Evolutionary conservation across 805 yeast species (phyloP), one percentile per base, ranked within the genome.

Genomic region (Lachancea cidri): DNA sequence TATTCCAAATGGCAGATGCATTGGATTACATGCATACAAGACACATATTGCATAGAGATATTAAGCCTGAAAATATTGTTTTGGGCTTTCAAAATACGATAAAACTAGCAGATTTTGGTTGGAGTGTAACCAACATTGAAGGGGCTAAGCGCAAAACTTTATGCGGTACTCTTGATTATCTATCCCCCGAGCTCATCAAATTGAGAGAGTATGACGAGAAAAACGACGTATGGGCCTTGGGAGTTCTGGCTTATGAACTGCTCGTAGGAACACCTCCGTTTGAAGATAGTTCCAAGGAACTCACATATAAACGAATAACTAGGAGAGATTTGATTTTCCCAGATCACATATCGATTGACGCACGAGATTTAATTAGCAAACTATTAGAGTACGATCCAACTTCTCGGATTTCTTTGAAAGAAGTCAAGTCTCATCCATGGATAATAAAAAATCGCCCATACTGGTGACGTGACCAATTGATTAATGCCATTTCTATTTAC

Each of bases 161-260:
- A 68, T 93, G 98, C 64, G 98, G 98, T 0, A 93, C 98, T 0
- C 68, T 91, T 31, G 98, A 93, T 63, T 91, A 91, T 53, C 65
- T 93, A 13, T 94, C 98, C 0, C 98, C 98, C 5, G 98, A 91
- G 64, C 81, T 93, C 84, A 86, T 91, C 5, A 93, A 83, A 46
- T 80, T 85, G 1, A 79, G 76, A 51, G 84, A 80, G 8, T 93
- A 91, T 53, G 91, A 84, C 52, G 73, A 72, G 39, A 72, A 72
- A 38, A 95, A 87, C 0, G 98, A 91, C 58, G 74, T 83, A 2
- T 91, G 98, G 98, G 86, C 97, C 1, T 67, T 91, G 40, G 98
- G 98, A 0, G 79, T 91, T 2, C 62, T 91, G 29, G 73, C 88
- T 47, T 91, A 83, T 56, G 98, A 91, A 60, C 74, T 93, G 38